Conservation (phyloP, 192 early-diverging fungal genomes). For the Podila horticola region DNA sequence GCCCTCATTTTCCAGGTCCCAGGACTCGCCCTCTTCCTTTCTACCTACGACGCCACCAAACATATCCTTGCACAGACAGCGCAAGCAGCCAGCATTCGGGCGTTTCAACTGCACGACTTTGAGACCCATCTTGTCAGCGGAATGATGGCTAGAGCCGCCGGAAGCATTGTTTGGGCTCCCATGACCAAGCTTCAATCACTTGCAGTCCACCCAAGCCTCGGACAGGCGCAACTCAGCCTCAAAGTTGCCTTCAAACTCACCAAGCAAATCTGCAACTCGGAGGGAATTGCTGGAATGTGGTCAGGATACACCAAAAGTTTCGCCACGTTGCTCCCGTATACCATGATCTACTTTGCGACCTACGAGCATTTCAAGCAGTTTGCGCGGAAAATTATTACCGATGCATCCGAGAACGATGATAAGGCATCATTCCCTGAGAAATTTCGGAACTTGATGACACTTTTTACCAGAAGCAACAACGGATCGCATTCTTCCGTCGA, state of each 20-base stretch:
- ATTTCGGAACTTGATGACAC: background rate
- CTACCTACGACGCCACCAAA: slow-evolving; percentile 37
- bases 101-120: slow-evolving; percentile 11
- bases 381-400: slow-evolving; percentile 11
- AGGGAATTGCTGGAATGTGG: slow-evolving; percentile 23
- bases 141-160: slow-evolving; percentile 30
- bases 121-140: slow-evolving; percentile 37
- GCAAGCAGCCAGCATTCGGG: background rate
- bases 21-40: slow-evolving; percentile 32
- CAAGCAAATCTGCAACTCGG: slow-evolving; percentile 19
- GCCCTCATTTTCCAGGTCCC: slow-evolving; percentile 38
- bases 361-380: slow-evolving; percentile 39
- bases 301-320: slow-evolving; percentile 26
- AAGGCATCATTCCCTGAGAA: background rate
- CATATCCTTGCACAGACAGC: slow-evolving; percentile 11
- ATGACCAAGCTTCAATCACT: slow-evolving; percentile 38
- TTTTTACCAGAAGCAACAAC: background rate
- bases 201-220: slow-evolving; percentile 13
- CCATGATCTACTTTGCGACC: slow-evolving; percentile 39
- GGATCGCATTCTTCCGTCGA: background rate
- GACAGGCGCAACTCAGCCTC: slow-evolving; percentile 23
- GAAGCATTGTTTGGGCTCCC: slow-evolving; percentile 30
- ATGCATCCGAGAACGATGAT: background rate
- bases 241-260: slow-evolving; percentile 9
- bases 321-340: slow-evolving; percentile 28